A percentile compares a stretch with the other conserved stretches of the same genome.
These are phyloP conservation scores for Leccinum subtestaceum DNA, from an alignment of 768 basidiomycete species.

Conservation along the genomic window DNA sequence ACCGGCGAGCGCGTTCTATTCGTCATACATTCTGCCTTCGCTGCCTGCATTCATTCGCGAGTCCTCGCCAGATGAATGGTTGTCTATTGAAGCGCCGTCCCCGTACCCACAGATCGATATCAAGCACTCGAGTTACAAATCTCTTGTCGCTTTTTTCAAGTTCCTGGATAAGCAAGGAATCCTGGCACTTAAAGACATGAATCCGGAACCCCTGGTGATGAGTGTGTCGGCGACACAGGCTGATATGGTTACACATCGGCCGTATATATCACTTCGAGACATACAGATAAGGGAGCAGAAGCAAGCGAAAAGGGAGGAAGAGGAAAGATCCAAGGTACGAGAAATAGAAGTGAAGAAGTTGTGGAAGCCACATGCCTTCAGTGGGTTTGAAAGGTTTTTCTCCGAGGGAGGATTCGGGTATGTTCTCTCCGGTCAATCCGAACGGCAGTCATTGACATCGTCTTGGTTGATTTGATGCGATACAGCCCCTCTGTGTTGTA, in stretches of 20 bases:
- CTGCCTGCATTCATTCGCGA: conserved; percentile 58
- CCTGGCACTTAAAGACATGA: conserved; percentile 64
- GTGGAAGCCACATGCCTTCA: conserved; percentile 67
- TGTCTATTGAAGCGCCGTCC: conserved; percentile 20
- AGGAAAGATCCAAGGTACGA: conserved; percentile 41
- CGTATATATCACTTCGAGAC: conserved; percentile 62
- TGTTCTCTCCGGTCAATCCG: conserved; percentile 23
- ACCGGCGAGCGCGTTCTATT: conserved; percentile 71
- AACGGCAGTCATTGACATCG: not conserved
- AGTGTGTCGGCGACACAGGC: conserved; percentile 57
- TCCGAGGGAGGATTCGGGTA: conserved; percentile 62
- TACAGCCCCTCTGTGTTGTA: conserved; percentile 54
- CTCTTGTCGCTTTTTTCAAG: conserved; percentile 78
- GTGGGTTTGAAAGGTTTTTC: conserved; percentile 54
- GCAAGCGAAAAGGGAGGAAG: conserved; percentile 52
- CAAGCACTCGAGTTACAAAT: conserved; percentile 78
- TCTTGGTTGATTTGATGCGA: not conserved
- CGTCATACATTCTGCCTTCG: conserved; percentile 71
- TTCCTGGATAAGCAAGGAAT: conserved; percentile 69
- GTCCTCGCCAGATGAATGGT: conserved; percentile 8
- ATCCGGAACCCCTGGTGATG: conserved; percentile 51
- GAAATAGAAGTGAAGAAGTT: conserved; percentile 64
- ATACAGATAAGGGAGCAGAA: conserved; percentile 62
- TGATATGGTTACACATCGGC: conserved; percentile 48
- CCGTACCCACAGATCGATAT: conserved; percentile 57